Base-by-base conservation (phyloP, 2,329 filamentous ascomycete species). In the Fusarium sp. region DNA sequence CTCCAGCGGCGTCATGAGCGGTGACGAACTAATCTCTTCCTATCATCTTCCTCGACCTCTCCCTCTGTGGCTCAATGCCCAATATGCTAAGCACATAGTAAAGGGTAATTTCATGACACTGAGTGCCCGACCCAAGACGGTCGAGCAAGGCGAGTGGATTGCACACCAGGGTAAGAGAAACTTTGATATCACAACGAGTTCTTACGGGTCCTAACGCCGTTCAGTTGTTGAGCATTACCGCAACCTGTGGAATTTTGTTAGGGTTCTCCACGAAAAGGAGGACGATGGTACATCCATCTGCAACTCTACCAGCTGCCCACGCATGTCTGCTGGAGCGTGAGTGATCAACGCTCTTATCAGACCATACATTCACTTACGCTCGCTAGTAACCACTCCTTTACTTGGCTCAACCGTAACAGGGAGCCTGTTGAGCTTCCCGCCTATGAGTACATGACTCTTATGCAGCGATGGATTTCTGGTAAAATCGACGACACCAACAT, bases 41-140 rank as follows among this genome's bases (percentile, higher is more conserved):
- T 91, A 91, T 79, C 90, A 92, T 76, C 85, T 93, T 68, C 92
- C 92, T 67, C 88, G 90, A 45, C 89, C 90, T 38, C 85, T 91
- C 68, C 93, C 93, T 45, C 71, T 79, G 51, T 95, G 93, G 90
- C 90, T 95, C 78, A 92, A 93, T 79, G 88, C 92, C 58, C 86
- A 90, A 73, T 93, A 94, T 80, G 92, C 93, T 65, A 94, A 93
- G 81, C 91, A 98, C 80, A 97, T 98, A 75, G 95, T 98, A 80
- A 97, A 96, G 86, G 96, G 96, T 64, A 98, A 98, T 85, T 98
- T 98, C 81, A 94, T 98, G 92, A 98, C 96, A n/a, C 85, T 98
- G 71, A 97, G 96, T 79, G 94, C 95, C 57, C 93, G 95, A 81
- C 96, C 96, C 33, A 95, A 96, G 85, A 95, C 96, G 70, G 94